Evolutionary conservation across 768 basidiomycete species (phyloP).

Genomic region (Lanmaoa rubissima): DNA sequence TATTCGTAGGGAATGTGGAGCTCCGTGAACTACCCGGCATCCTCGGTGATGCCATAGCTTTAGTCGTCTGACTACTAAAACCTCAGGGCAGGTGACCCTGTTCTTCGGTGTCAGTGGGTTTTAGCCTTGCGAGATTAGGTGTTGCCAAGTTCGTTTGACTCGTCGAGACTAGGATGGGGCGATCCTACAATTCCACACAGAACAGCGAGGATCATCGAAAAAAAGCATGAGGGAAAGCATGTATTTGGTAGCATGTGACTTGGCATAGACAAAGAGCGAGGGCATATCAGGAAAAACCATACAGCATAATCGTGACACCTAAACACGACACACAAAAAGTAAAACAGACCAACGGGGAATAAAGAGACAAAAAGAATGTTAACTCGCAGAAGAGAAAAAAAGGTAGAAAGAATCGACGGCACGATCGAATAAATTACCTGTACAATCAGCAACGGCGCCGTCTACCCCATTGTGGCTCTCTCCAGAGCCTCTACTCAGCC

Average conservation of each 20-base stretch:
- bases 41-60: too few relatives aligned
- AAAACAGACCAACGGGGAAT: background rate
- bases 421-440: background rate
- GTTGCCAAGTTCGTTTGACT: background rate
- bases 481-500: background rate
- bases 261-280: background rate
- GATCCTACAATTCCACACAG: background rate
- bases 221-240: background rate
- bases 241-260: background rate
- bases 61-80: too few relatives aligned
- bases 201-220: background rate
- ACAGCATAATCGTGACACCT: slow-evolving; percentile 4
- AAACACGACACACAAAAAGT: background rate
- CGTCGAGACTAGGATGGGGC: background rate
- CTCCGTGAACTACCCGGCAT: too few relatives aligned
- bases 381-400: background rate
- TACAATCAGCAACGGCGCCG: background rate
- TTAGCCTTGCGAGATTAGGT: too few relatives aligned
- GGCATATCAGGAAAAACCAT: background rate
- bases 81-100: too few relatives aligned
- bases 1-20: too few relatives aligned
- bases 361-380: background rate
- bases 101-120: too few relatives aligned
- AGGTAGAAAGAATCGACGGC: background rate
- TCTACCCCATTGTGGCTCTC: background rate